Conservation (phyloP, 257 asterid genomes). For the Jaltomata sinuosa region DNA sequence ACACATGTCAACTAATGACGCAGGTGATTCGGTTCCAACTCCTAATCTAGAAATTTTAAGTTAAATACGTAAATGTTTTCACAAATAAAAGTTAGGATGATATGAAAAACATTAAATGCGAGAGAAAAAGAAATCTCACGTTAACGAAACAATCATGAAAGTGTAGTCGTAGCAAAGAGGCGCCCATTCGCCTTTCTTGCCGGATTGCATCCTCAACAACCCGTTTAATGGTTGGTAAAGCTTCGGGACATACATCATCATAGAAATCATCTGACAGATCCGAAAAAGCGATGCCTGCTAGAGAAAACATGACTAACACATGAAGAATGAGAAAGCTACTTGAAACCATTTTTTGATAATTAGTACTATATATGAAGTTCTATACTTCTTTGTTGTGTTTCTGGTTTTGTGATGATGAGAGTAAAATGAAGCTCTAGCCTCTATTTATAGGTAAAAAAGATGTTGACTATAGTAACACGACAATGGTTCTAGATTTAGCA, state of each 20-base stretch:
- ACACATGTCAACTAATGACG: too few species aligned
- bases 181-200: conserved; percentile 28
- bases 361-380: background rate
- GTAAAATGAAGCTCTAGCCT: background rate
- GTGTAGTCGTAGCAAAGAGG: conserved; percentile 16
- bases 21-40: too few species aligned
- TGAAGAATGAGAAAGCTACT: background rate
- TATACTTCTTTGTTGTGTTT: background rate
- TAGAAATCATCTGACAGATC: background rate
- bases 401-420: background rate
- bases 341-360: background rate
- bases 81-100: background rate
- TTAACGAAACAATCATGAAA: conserved; percentile 25
- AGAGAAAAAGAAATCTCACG: background rate
- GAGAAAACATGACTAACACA: background rate
- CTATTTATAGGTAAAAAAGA: background rate
- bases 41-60: too few species aligned
- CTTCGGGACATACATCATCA: conserved; percentile 11
- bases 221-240: conserved; percentile 22
- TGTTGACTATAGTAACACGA: background rate
- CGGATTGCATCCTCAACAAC: conserved; percentile 23
- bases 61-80: background rate
- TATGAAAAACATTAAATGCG: background rate
- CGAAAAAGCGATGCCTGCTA: background rate
- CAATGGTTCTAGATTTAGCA: background rate